phyloP scores from a whole-genome alignment of 148 eudicot genomes.

The Selenicereus undatus region DNA sequence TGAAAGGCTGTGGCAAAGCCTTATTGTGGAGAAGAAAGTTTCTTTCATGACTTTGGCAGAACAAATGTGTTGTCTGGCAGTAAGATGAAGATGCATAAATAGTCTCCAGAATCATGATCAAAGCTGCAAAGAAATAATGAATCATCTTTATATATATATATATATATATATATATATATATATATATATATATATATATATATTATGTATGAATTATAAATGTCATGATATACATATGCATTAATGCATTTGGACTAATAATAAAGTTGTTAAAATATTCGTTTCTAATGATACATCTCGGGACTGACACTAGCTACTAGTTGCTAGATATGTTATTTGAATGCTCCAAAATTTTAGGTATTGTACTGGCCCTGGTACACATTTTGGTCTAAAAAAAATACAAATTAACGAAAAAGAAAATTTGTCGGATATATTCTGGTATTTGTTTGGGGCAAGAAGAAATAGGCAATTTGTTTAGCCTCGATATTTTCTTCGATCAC shows the following conservation, averaged over 20 bases:
- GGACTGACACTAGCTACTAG: background rate
- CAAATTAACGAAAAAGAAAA: no score
- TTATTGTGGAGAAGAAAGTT: background rate
- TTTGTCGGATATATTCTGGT: background rate
- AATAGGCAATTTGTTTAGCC: background rate
- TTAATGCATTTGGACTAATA: background rate
- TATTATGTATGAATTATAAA: background rate
- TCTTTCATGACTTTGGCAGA: background rate
- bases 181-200: background rate
- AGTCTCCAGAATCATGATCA: background rate
- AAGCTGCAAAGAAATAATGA: background rate
- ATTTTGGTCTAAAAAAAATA: background rate
- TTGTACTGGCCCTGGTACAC: background rate
- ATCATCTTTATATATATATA: background rate
- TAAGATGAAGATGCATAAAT: background rate
- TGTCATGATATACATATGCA: background rate
- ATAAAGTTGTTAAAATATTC: background rate
- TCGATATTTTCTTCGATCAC: background rate
- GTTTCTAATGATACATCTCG: background rate
- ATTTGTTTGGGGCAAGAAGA: no score
- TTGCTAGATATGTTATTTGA: background rate
- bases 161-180: background rate
- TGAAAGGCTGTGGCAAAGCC: background rate
- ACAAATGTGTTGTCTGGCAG: background rate
- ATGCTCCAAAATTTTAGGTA: slow-evolving; percentile 1